Conservation (phyloP, 306 rosid species). For the Cicer bijugum region DNA sequence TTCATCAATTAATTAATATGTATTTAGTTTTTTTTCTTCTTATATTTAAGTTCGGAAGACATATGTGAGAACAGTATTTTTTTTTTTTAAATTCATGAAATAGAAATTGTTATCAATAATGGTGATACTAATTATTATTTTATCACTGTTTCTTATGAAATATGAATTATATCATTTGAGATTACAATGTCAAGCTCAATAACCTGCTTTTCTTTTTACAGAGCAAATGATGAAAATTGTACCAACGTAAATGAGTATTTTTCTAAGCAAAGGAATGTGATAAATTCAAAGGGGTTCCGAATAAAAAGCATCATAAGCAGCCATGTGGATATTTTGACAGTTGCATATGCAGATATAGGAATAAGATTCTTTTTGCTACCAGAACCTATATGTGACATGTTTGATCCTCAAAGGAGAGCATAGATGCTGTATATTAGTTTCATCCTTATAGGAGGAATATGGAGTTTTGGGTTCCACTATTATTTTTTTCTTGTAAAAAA, state of each 20-base stretch:
- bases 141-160: too few relatives aligned
- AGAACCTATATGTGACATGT: slow-evolving; percentile 56
- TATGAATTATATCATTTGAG: too few relatives aligned
- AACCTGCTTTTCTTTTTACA: slow-evolving; percentile 46
- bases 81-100: too few relatives aligned
- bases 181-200: background rate
- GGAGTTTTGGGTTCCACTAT: background rate
- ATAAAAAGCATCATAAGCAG: slow-evolving; percentile 63
- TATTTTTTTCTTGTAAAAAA: slow-evolving; percentile 4
- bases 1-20: background rate
- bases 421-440: slow-evolving; percentile 34
- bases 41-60: too few relatives aligned
- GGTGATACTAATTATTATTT: too few relatives aligned
- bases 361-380: slow-evolving; percentile 67
- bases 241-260: slow-evolving; percentile 50
- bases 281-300: slow-evolving; percentile 56
- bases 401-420: slow-evolving; percentile 46
- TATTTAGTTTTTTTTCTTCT: background rate
- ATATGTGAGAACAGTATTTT: too few relatives aligned
- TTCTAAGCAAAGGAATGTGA: slow-evolving; percentile 51
- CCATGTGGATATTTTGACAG: slow-evolving; percentile 60
- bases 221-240: slow-evolving; percentile 63
- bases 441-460: background rate
- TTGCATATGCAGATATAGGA: slow-evolving; percentile 47
- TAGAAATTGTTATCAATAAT: too few relatives aligned